These are phyloP conservation scores for Yamadazyma sp. DNA, from an alignment of 805 yeast species.

Conservation along the genomic window DNA sequence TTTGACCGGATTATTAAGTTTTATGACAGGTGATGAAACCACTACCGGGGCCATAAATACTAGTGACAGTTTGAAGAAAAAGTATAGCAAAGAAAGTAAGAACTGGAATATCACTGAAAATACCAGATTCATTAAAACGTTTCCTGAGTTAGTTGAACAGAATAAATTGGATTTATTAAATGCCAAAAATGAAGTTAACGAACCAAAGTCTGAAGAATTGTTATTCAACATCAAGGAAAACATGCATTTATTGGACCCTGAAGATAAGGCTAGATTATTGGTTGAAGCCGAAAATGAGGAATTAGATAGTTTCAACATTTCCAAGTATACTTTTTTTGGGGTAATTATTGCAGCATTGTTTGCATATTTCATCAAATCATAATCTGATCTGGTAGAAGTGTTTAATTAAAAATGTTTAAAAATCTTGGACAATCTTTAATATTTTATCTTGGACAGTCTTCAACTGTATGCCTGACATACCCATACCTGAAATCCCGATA, in stretches of 20 bases:
- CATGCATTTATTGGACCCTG: slow-evolving; percentile 54
- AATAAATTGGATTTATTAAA: slow-evolving; percentile 31
- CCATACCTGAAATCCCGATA: too few relatives aligned
- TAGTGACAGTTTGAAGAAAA: slow-evolving; percentile 52
- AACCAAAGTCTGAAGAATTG: slow-evolving; percentile 9
- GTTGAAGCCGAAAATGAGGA: slow-evolving; percentile 19
- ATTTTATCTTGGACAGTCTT: too few relatives aligned
- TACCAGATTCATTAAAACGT: slow-evolving; percentile 55
- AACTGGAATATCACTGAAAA: slow-evolving; percentile 58
- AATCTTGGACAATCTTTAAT: too few relatives aligned
- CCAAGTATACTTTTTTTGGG: slow-evolving; percentile 21
- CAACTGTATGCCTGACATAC: too few relatives aligned
- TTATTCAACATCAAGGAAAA: slow-evolving; percentile 21
- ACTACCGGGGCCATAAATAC: slow-evolving; percentile 82
- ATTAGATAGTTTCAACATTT: slow-evolving; percentile 9
- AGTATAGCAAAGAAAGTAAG: slow-evolving; percentile 57
- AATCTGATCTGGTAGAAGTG: not conserved
- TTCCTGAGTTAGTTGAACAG: slow-evolving; percentile 61
- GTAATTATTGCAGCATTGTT: slow-evolving; percentile 30
- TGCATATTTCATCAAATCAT: slow-evolving; percentile 1
- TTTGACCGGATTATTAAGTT: slow-evolving; percentile 79
- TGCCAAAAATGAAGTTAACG: slow-evolving; percentile 16
- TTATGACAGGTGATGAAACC: slow-evolving; percentile 84
- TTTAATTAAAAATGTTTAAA: not conserved
- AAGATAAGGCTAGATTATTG: slow-evolving; percentile 54